Conservation (phyloP, 768 basidiomycete genomes). For the Dentipellis fragilis region DNA sequence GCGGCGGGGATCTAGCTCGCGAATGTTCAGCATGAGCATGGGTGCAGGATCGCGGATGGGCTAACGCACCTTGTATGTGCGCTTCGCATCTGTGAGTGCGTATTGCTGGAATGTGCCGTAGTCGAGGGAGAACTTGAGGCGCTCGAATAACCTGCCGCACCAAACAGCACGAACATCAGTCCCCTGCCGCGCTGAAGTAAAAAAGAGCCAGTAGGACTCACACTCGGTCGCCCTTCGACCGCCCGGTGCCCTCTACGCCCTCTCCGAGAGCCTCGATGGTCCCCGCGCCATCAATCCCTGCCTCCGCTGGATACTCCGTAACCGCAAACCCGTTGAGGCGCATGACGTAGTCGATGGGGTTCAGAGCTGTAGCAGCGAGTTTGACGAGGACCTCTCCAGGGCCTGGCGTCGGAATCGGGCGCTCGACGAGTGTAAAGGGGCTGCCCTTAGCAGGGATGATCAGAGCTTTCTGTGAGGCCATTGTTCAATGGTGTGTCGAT, state of each 20-base stretch:
- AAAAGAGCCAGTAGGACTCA: background rate
- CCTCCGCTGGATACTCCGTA: conserved; percentile 13
- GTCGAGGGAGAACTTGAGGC: background rate
- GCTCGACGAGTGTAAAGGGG: background rate
- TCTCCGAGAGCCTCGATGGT: conserved; percentile 17
- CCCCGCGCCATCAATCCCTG: conserved; percentile 18
- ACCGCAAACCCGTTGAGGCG: conserved; percentile 10
- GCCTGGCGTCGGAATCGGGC: conserved; percentile 5
- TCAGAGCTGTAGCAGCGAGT: conserved; percentile 9
- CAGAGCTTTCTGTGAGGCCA: background rate
- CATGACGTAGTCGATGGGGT: conserved; percentile 12
- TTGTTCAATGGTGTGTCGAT: background rate
- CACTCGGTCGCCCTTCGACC: background rate
- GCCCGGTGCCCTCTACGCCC: conserved; percentile 11
- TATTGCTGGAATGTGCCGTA: conserved; percentile 12
- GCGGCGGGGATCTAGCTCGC: conserved; percentile 10
- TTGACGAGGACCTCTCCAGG: conserved; percentile 14
- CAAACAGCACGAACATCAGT: background rate
- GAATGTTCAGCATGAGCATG: background rate
- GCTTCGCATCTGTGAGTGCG: conserved; percentile 6
- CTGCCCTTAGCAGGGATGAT: background rate
- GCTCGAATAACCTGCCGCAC: background rate
- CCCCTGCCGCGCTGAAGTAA: background rate
- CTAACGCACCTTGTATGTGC: conserved; percentile 6
- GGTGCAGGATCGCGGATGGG: background rate